Base-by-base conservation (phyloP, 192 early-diverging fungal species). In the Podila horticola region DNA sequence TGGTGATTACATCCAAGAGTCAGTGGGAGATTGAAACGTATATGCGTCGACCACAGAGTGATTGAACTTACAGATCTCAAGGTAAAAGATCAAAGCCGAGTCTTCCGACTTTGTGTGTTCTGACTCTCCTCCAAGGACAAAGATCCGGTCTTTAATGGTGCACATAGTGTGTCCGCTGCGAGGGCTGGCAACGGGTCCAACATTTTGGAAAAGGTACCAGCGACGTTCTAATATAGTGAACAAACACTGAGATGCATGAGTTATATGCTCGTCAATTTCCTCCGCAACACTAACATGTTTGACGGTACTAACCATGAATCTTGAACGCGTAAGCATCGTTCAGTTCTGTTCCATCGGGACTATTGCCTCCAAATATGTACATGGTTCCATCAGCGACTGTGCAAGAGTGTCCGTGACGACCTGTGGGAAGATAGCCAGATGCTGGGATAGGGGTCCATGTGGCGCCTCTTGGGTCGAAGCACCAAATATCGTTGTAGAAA, bases 141-240 rank as follows among this genome's bases (percentile, higher is more conserved):
- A 86, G 3, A 88, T 65, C 58, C 85, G 83, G 30, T 86, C 82
- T 19, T 82, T 74, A 41, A 82, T 49, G 11, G 79, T 71, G 34
- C 86, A 83, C 82, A 90, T 72, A 3, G 85, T 83, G 33, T 82
- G 82, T 19, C 82, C 82, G 74, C 71, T 79, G n/a, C 89, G 68
- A 2, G 86, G 76, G 26, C 74, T 84, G 11, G 89, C 88, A 2
- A 88, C 72, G 15, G 84, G 75, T 30, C 89, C 89, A 67, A 90
- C 86, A 41, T 90, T 89, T 58, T 85, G 85, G 74, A 90, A 89
- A 62, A 86, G 86, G 33, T 85, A 88, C 89, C 89, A 90, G 26
- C 88, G 84, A 22, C 84, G 75, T 49, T 83, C 87, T 22, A 20
- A 34, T n/a, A 33, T 11, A 58, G 52, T n/a, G 0, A 31, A 36